Evolutionary conservation across 2,329 filamentous ascomycete genomes (phyloP).

Genomic region (Colletotrichum kahawae): DNA sequence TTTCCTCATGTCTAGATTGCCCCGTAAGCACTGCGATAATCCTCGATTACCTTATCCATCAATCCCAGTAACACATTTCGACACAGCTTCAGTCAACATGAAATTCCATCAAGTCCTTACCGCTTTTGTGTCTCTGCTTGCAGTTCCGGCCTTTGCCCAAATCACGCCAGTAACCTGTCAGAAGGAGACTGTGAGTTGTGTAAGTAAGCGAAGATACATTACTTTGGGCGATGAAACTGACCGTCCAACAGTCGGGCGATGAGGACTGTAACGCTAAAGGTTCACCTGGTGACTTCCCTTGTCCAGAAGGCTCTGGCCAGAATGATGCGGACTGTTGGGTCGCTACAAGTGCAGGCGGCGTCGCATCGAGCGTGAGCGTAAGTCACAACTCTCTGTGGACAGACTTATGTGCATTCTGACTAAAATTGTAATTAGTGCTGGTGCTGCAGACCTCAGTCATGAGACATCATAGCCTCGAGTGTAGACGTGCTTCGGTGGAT

Average conservation of each 20-base stretch:
- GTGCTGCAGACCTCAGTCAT: neutral
- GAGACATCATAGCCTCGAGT: neutral
- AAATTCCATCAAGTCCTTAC: neutral
- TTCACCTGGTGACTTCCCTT: neutral
- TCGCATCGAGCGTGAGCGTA: neutral
- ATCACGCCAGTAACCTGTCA: neutral
- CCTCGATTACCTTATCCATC: no score
- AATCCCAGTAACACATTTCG: neutral
- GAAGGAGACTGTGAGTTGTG: neutral
- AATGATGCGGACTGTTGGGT: neutral
- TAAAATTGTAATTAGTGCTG: neutral
- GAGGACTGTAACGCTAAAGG: neutral
- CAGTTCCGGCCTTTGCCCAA: neutral
- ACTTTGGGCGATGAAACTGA: neutral
- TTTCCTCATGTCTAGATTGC: neutral
- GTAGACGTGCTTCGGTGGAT: accelerated
- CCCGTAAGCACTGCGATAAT: neutral
- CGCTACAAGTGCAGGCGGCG: neutral
- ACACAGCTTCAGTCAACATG: neutral
- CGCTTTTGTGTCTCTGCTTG: neutral
- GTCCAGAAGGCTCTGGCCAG: neutral
- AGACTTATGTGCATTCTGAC: neutral
- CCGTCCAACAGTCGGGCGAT: neutral
- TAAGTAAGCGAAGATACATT: neutral
- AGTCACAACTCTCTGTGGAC: neutral